Evolutionary conservation across 2,329 filamentous ascomycete genomes (phyloP), one percentile per base, ranked within the genome.

Genomic region (Ascochyta lentis): DNA sequence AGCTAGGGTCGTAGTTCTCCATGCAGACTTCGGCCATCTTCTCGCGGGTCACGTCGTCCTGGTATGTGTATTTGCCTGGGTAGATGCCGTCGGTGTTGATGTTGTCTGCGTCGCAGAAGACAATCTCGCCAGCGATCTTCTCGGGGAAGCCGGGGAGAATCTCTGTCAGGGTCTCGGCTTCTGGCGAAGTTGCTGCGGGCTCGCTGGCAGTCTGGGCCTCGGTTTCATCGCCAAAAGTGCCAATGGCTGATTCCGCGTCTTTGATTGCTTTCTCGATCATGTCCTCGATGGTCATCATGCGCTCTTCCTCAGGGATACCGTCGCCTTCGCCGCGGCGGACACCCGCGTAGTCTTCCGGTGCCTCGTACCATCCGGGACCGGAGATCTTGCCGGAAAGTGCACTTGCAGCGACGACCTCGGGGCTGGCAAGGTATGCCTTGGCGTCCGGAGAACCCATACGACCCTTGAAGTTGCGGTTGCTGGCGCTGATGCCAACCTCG

Each of bases 51-150:
- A 98, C 82, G 67, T 90, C 84, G 70, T 98, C 93, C 72, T 96
- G 91, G 77, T 98, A 98, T 0, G 93, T 97, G 75, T 91, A 92
- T 72, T 93, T 92, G 4, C 91, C 92, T 0, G 92, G 90, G 75
- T 98, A 98, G 73, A 98, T 96, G 49, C 85, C 88, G 70, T 98
- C 94, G 0, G 94, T 98, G 77, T 95, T 91, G 73, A 97, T 86
- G 77, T 96, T 96, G 73, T 92, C 89, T 0, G 85, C 86, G 67
- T 96, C 91, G 71, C 86, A 91, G 77, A 95, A 96, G 42, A 96
- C 82, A 55, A 98, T 96, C 75, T 97, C 91, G 22, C 94, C 94
- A 8, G 83, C 81, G 13, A 98, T 86, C 59, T 86, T 87, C 65
- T 92, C 89, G 0, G 93, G 92, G 73, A 98, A 97, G 33, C 92